Evolutionary conservation across 2,329 filamentous ascomycete genomes (phyloP), one percentile per base, ranked within the genome.

Genomic region (Colletotrichum melonis): DNA sequence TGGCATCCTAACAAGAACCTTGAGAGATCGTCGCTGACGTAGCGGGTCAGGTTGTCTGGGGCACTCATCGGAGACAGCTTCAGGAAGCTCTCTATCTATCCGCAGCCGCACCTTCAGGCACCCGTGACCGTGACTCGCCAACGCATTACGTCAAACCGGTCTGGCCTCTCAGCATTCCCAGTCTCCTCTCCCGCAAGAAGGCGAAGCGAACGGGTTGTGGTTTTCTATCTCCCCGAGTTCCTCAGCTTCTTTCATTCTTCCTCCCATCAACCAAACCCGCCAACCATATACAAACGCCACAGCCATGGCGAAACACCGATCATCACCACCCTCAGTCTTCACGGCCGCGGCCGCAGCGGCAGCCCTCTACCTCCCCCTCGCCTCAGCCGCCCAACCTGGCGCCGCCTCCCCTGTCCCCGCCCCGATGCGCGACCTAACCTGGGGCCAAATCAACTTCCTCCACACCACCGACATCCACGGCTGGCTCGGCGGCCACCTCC

Each of bases 371-470:
- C 80, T 83, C 67, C 80, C 80, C 62, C 79, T 82, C 67, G 84
- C 81, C 38, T 80, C 83, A 62, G 86, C 86, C 24, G 88, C 92
- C 72, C 97, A 99, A 82, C 96, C 96, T 11, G 91, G 90, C 69
- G 94, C 96, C 66, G 92, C 92, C n/a, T 84, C 89, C 54, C 94
- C 97, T 8, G 88, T 96, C 73, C 88, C 91, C 70, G 95, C 93
- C 68, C 95, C 95, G 58, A 90, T 98, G 83, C 92, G 96, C 78
- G 89, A 95, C 77, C 88, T 99, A 67, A 89, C 91, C 78, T 98
- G 95, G 94, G 95, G 94, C n/a, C 93, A 98, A 81, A 88, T 98
- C 79, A 98, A 98, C 87, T 97, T 98, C 82, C 84, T 99, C n/a
- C 95, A 97, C 80, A 98, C 97, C 0, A 98, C 97, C 54, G 94